Conservation (phyloP, 2,329 filamentous ascomycete species). For the Metarhizium sp. region DNA sequence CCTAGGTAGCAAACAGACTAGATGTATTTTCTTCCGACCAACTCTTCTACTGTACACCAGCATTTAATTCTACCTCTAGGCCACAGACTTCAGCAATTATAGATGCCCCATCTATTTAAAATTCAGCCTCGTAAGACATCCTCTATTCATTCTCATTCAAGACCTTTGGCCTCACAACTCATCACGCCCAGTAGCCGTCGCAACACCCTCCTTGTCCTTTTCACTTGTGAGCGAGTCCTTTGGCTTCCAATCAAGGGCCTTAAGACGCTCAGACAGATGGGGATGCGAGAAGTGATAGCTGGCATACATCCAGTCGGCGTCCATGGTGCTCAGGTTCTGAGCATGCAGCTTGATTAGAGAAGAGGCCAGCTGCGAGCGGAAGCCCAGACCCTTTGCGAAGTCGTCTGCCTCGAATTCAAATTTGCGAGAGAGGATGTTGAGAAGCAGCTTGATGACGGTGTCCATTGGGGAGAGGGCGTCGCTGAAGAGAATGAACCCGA, state of each 20-base stretch:
- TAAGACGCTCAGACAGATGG: constrained; percentile 85
- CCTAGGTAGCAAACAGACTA: neutral
- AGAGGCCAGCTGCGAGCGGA: constrained; percentile 69
- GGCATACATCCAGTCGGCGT: constrained; percentile 96
- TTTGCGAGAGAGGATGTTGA: constrained; percentile 90
- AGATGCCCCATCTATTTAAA: neutral
- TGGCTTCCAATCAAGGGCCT: constrained; percentile 81
- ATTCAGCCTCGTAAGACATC: neutral
- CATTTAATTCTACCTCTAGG: neutral
- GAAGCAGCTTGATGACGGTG: constrained; percentile 83
- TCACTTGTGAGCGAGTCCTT: constrained; percentile 34
- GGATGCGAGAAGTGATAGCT: constrained; percentile 98
- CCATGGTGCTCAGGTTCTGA: constrained; percentile 97
- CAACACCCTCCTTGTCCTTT: constrained; percentile 34
- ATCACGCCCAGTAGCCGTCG: constrained; percentile 67
- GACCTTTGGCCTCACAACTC: constrained; percentile 38
- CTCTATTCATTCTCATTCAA: neutral
- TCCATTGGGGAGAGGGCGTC: constrained; percentile 94
- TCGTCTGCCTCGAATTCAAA: constrained; percentile 95
- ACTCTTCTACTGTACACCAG: neutral
- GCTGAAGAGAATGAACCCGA: constrained; percentile 95
- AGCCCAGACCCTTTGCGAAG: constrained; percentile 80
- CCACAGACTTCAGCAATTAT: neutral
- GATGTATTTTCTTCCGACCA: neutral
- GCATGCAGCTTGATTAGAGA: constrained; percentile 96